phyloP scores from a whole-genome alignment of 805 yeast species.

The Debaryomyces hansenii region DNA sequence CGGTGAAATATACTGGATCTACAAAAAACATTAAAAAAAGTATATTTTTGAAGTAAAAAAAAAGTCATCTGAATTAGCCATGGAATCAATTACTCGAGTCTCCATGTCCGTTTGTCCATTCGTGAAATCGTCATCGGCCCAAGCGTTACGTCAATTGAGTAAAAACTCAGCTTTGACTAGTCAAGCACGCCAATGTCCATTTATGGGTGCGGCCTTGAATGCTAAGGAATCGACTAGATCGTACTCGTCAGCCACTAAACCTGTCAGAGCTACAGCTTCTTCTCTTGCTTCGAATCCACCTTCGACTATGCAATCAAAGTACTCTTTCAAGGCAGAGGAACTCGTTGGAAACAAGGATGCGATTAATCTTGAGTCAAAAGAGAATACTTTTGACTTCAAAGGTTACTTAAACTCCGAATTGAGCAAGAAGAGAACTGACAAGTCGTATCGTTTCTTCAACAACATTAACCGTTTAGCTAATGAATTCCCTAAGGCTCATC shows the following conservation, averaged over 20 bases:
- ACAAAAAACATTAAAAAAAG: too few relatives aligned
- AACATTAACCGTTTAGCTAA: slow-evolving; percentile 93
- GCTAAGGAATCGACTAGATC: slow-evolving; percentile 38
- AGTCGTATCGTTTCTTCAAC: slow-evolving; percentile 93
- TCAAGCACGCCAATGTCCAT: slow-evolving; percentile 82
- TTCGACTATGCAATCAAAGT: slow-evolving; percentile 29
- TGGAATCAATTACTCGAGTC: slow-evolving; percentile 80
- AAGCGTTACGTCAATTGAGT: slow-evolving; percentile 59
- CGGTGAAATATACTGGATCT: too few relatives aligned
- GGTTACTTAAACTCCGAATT: slow-evolving; percentile 69
- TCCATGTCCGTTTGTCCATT: slow-evolving; percentile 85
- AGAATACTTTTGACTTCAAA: slow-evolving; percentile 64
- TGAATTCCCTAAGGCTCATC: slow-evolving; percentile 92
- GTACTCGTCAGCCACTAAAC: slow-evolving; percentile 49
- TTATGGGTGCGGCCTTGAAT: slow-evolving; percentile 76
- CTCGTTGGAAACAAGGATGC: slow-evolving; percentile 18
- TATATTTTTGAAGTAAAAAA: neutral
- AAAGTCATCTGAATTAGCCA: slow-evolving; percentile 19
- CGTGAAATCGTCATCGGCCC: slow-evolving; percentile 60
- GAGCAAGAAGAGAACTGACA: slow-evolving; percentile 74
- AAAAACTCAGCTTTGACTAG: slow-evolving; percentile 44
- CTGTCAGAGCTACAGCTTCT: slow-evolving; percentile 47
- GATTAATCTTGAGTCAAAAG: slow-evolving; percentile 43
- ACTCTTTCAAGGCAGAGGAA: slow-evolving; percentile 27
- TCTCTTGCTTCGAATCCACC: slow-evolving; percentile 34